Evolutionary conservation across 257 asterid species (phyloP).

Genomic region (Petunia secreta): DNA sequence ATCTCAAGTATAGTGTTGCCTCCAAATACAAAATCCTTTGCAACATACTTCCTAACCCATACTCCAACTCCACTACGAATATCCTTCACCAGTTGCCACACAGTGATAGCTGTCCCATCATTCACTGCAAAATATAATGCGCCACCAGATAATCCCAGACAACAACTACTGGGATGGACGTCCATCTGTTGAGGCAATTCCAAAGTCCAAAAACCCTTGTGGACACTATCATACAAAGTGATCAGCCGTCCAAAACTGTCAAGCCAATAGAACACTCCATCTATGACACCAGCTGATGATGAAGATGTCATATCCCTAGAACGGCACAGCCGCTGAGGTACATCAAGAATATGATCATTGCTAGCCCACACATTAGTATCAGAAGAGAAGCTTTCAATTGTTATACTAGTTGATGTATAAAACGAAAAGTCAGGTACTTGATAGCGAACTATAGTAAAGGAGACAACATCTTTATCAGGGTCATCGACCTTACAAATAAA

Average conservation of each 20-base stretch:
- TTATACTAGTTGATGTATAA: background rate
- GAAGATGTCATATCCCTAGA: background rate
- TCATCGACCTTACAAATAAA: too few species aligned
- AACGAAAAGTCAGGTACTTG: background rate
- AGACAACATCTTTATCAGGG: too few species aligned
- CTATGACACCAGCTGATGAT: background rate
- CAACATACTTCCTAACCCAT: background rate
- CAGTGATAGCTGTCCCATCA: background rate
- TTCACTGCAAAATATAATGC: background rate
- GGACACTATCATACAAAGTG: background rate
- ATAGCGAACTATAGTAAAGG: too few species aligned
- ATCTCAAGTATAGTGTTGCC: too few species aligned
- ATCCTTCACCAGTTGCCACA: background rate
- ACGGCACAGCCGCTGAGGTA: background rate
- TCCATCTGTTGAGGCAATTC: background rate
- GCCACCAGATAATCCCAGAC: background rate
- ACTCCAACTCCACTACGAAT: background rate
- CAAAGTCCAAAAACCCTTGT: background rate
- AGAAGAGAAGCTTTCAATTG: background rate
- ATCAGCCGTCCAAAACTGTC: background rate
- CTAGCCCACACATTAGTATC: background rate
- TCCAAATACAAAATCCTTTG: too few species aligned
- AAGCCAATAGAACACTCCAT: slow-evolving; percentile 4
- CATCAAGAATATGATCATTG: background rate
- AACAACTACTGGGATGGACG: background rate